These are phyloP conservation scores for Parathielavia appendiculata DNA, from an alignment of 495 filamentous ascomycete genomes.

Conservation along the genomic window DNA sequence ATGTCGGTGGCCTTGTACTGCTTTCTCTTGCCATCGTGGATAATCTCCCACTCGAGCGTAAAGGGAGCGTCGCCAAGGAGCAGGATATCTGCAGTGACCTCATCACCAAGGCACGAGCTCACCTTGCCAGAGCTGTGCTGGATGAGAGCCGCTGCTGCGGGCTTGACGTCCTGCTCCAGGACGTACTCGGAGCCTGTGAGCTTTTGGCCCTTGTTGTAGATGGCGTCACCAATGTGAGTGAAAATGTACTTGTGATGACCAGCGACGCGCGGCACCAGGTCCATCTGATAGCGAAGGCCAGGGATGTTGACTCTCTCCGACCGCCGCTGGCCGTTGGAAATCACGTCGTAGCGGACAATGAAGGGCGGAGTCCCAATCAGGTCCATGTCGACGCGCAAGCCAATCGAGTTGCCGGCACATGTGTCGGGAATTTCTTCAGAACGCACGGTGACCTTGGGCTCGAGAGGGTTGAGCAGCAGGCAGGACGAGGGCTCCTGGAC, in stretches of 20 bases:
- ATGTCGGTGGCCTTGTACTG: conserved; percentile 62
- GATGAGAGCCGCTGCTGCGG: conserved; percentile 76
- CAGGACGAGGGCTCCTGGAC: conserved; percentile 89
- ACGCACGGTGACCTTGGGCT: conserved; percentile 68
- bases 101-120: conserved; percentile 75
- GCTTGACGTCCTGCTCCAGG: conserved; percentile 89
- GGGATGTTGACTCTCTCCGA: conserved; percentile 48
- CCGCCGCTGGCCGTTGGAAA: conserved; percentile 45
- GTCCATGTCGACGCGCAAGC: conserved; percentile 79
- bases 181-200: conserved; percentile 48
- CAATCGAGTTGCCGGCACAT: conserved; percentile 88
- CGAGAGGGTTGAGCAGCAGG: conserved; percentile 80
- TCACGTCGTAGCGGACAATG: conserved; percentile 63
- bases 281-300: conserved; percentile 69
- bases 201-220: conserved; percentile 66
- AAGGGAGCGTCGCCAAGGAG: conserved; percentile 80
- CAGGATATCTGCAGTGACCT: conserved; percentile 62
- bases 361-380: conserved; percentile 89
- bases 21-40: conserved; percentile 80
- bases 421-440: conserved; percentile 83
- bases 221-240: conserved; percentile 66
- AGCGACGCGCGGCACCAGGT: conserved; percentile 73
- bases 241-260: conserved; percentile 87
- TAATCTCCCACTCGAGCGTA: conserved; percentile 85
- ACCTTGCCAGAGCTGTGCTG: conserved; percentile 47